Evolutionary conservation across 2,329 filamentous ascomycete species (phyloP).

Genomic region (Colletotrichum sublineola): DNA sequence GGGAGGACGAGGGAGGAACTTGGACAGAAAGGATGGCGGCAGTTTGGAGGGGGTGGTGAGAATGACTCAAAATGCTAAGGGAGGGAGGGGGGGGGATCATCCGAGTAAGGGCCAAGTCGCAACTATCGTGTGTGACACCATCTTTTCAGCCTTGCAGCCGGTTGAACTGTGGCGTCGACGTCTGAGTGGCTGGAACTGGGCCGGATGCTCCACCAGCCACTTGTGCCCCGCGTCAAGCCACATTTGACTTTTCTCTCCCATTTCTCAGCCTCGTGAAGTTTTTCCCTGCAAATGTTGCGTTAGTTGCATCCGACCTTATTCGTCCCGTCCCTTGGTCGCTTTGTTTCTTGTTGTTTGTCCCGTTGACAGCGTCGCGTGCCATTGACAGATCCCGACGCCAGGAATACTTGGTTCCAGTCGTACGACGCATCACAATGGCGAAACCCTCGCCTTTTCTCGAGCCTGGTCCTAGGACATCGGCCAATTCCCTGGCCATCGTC

Average conservation of each 20-base stretch:
- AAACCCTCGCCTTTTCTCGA: constrained; percentile 82
- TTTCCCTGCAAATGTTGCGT: background rate
- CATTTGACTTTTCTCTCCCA: background rate
- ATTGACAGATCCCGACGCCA: background rate
- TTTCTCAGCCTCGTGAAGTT: constrained; percentile 34
- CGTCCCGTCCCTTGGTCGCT: background rate
- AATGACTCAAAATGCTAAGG: constrained; percentile 13
- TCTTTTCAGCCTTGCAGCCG: constrained; percentile 35
- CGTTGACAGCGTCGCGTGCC: too few relatives aligned
- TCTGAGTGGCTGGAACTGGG: constrained; percentile 1
- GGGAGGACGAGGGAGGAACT: background rate
- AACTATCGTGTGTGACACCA: constrained; percentile 29
- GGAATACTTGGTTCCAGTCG: background rate
- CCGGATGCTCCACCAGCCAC: background rate
- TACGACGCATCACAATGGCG: constrained; percentile 49
- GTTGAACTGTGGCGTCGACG: constrained; percentile 11
- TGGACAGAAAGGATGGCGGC: too few relatives aligned
- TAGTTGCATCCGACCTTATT: background rate
- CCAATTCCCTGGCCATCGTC: constrained; percentile 81
- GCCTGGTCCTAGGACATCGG: constrained; percentile 71
- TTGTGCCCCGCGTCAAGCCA: constrained; percentile 37
- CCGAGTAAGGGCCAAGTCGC: constrained; percentile 29
- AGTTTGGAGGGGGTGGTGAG: constrained; percentile 9
- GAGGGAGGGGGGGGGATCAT: background rate
- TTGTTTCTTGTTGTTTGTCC: background rate